These are phyloP conservation scores for Mycena alexandri DNA, from an alignment of 768 basidiomycete species.

Conservation along the genomic window DNA sequence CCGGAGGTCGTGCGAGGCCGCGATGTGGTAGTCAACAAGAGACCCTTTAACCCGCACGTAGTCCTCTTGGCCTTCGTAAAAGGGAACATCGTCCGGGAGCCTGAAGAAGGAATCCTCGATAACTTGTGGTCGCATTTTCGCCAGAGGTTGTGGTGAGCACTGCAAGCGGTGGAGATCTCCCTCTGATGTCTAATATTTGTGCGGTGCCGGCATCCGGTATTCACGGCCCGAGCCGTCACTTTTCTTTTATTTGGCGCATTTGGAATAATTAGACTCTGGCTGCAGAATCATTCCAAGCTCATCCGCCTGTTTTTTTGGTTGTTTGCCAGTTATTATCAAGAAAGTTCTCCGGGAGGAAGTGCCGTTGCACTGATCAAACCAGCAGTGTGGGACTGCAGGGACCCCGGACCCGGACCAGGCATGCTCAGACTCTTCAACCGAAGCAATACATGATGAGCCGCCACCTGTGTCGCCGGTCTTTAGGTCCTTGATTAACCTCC, in stretches of 20 bases:
- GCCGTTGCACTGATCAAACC: too few species aligned
- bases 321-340: too few species aligned
- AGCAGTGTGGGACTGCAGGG: too few species aligned
- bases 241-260: not conserved
- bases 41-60: constrained; percentile 15
- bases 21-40: constrained; percentile 21
- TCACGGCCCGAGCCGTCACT: constrained; percentile 8
- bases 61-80: constrained; percentile 14
- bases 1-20: constrained; percentile 18
- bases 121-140: constrained; percentile 24
- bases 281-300: too few species aligned
- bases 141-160: constrained; percentile 16
- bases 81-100: constrained; percentile 22
- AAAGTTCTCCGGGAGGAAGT: too few species aligned
- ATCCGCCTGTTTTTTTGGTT: too few species aligned
- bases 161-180: constrained; percentile 1
- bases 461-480: too few species aligned
- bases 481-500: too few species aligned
- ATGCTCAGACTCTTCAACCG: too few species aligned
- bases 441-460: too few species aligned
- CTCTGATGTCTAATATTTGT: constrained; percentile 4
- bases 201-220: constrained; percentile 12
- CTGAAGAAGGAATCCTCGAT: constrained; percentile 16
- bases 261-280: too few species aligned
- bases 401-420: too few species aligned